phyloP scores from a whole-genome alignment of 2,329 filamentous ascomycete genomes.

The Lachnellula hyalina region DNA sequence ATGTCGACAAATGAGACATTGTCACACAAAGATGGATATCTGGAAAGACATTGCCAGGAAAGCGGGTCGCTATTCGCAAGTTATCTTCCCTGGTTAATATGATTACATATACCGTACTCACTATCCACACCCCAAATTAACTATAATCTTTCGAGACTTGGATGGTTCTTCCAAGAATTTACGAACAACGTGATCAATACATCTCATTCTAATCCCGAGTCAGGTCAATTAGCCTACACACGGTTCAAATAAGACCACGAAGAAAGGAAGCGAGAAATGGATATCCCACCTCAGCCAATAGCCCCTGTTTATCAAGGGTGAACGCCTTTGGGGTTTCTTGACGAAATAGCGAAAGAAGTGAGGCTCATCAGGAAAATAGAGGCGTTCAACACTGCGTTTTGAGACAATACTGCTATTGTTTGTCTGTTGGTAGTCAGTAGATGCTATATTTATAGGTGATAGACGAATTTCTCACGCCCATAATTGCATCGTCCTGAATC shows the following conservation, averaged over 20 bases:
- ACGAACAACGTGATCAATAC: slow-evolving; percentile 68
- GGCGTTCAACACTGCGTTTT: slow-evolving; percentile 84
- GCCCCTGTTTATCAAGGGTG: slow-evolving; percentile 85
- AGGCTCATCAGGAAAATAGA: slow-evolving; percentile 72
- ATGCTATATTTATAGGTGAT: not conserved
- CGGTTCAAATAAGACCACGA: too few species aligned
- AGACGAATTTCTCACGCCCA: slow-evolving; percentile 19
- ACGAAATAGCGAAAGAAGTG: slow-evolving; percentile 89
- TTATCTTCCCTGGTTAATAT: not conserved
- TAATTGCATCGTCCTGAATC: slow-evolving; percentile 41
- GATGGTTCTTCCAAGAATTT: slow-evolving; percentile 60
- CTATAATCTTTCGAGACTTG: slow-evolving; percentile 61
- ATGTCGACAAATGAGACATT: slow-evolving; percentile 72
- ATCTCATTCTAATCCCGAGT: slow-evolving; percentile 54
- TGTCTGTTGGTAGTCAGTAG: slow-evolving; percentile 46
- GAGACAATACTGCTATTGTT: slow-evolving; percentile 91
- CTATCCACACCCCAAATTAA: slow-evolving; percentile 90
- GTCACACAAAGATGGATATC: slow-evolving; percentile 54
- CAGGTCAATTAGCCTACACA: too few species aligned
- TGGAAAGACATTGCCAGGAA: slow-evolving; percentile 74
- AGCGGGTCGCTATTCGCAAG: slow-evolving; percentile 65
- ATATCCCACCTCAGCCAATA: slow-evolving; percentile 60
- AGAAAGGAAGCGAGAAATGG: too few species aligned
- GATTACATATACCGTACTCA: slow-evolving; percentile 42
- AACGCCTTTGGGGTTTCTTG: slow-evolving; percentile 71